These are phyloP conservation scores for Sphagnum magellanicum DNA, from an alignment of 228 moss, liverwort and hornwort genomes.

Conservation along the genomic window DNA sequence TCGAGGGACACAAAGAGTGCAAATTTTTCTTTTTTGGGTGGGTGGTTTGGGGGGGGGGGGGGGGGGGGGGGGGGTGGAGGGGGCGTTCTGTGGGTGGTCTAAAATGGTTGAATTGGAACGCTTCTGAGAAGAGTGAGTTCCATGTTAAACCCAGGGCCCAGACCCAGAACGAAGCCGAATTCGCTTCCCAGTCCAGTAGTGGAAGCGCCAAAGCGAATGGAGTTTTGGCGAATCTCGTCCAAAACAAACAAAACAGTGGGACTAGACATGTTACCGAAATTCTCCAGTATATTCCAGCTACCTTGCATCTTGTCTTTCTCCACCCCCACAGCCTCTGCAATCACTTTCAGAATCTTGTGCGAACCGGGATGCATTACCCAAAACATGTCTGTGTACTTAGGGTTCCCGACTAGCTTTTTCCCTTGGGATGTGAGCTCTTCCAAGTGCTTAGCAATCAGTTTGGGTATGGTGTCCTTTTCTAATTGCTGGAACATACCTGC, in stretches of 20 bases:
- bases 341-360: slow-evolving; percentile 30
- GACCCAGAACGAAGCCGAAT: slow-evolving; percentile 20
- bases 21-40: no score
- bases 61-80: no score
- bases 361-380: slow-evolving; percentile 44
- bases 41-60: no score
- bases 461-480: slow-evolving; percentile 16
- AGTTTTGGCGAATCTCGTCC: slow-evolving; percentile 28
- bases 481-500: slow-evolving; percentile 16
- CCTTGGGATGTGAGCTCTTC: slow-evolving; percentile 13
- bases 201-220: neutral
- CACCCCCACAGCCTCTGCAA: slow-evolving; percentile 17
- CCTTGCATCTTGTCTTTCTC: slow-evolving; percentile 19
- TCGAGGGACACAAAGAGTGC: no score
- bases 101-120: slow-evolving; percentile 3
- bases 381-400: slow-evolving; percentile 23
- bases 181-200: slow-evolving; percentile 27
- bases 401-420: slow-evolving; percentile 16
- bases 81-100: no score
- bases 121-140: slow-evolving; percentile 38
- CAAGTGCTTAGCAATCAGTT: slow-evolving; percentile 17
- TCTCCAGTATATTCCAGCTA: slow-evolving; percentile 35
- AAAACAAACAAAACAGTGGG: slow-evolving; percentile 39
- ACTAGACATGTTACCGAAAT: slow-evolving; percentile 31
- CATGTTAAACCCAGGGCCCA: slow-evolving; percentile 43